These are phyloP conservation scores for Meyerozyma guilliermondii DNA, from an alignment of 1,139 yeast genomes.

Conservation along the genomic window DNA sequence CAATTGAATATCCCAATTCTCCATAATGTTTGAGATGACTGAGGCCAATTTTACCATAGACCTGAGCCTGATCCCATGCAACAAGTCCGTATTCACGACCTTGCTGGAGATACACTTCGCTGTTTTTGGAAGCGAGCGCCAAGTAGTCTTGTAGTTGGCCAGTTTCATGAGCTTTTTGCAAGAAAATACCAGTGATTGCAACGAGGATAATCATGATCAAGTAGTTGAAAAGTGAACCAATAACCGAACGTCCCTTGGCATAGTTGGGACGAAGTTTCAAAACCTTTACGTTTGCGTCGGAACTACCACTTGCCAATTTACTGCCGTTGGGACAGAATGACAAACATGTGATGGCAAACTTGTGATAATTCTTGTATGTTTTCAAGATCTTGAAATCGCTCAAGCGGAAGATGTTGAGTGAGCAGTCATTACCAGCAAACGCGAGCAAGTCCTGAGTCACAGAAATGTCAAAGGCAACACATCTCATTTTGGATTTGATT, in stretches of 20 bases:
- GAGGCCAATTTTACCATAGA: constrained; percentile 18
- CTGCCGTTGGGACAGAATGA: constrained; percentile 67
- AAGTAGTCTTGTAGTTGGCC: constrained; percentile 28
- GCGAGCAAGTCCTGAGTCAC: constrained; percentile 49
- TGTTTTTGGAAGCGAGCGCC: constrained; percentile 16
- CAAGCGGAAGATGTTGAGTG: constrained; percentile 52
- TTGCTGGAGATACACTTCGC: constrained; percentile 9
- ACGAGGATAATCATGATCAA: constrained; percentile 42
- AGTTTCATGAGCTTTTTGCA: constrained; percentile 35
- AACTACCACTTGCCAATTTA: constrained; percentile 71
- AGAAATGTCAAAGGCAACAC: constrained; percentile 64
- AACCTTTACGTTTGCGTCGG: constrained; percentile 70
- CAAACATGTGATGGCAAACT: constrained; percentile 75
- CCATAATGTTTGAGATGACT: constrained; percentile 24
- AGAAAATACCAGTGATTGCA: constrained; percentile 39
- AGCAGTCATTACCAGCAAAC: constrained; percentile 71
- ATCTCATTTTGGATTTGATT: constrained; percentile 52
- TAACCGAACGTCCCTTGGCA: constrained; percentile 38
- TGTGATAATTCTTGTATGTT: constrained; percentile 58
- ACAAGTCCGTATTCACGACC: constrained; percentile 25
- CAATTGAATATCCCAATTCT: neutral
- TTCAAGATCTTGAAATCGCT: constrained; percentile 47
- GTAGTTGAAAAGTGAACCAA: constrained; percentile 36
- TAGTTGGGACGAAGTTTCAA: constrained; percentile 53
- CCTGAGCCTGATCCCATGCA: constrained; percentile 14